Conservation (phyloP, 352 stramenopile species). For the Aphanomyces euteiches region DNA sequence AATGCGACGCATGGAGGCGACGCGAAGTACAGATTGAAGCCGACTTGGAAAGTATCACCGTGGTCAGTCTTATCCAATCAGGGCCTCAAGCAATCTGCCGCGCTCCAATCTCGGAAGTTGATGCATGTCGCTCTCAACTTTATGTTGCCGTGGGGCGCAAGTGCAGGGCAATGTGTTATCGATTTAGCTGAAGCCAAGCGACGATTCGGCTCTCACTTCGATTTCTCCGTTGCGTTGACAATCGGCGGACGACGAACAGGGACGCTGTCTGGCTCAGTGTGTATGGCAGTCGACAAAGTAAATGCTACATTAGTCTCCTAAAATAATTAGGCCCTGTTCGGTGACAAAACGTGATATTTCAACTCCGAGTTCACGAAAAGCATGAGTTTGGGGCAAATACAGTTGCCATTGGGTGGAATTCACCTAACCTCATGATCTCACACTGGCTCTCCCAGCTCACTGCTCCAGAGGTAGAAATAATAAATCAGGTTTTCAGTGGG, state of each 20-base stretch:
- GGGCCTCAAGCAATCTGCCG: conserved; percentile 20
- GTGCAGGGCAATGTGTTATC: conserved; percentile 23
- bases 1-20: neutral
- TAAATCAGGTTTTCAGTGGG: neutral
- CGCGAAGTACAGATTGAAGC: neutral
- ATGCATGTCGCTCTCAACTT: conserved; percentile 28
- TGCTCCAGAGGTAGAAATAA: neutral
- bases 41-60: neutral
- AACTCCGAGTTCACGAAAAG: no score
- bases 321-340: no score
- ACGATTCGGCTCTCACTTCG: neutral
- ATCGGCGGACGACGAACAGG: conserved; percentile 23
- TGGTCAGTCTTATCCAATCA: neutral
- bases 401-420: no score
- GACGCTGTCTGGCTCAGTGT: neutral
- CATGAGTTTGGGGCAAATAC: no score
- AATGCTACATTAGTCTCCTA: neutral
- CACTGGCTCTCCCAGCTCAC: no score
- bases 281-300: neutral
- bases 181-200: neutral
- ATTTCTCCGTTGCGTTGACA: conserved; percentile 13
- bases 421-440: no score
- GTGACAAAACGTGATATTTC: no score
- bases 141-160: neutral
- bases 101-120: conserved; percentile 9